Evolutionary conservation across 2,329 filamentous ascomycete species (phyloP), one percentile per base, ranked within the genome.

Genomic region (Apiospora kogelbergensis): DNA sequence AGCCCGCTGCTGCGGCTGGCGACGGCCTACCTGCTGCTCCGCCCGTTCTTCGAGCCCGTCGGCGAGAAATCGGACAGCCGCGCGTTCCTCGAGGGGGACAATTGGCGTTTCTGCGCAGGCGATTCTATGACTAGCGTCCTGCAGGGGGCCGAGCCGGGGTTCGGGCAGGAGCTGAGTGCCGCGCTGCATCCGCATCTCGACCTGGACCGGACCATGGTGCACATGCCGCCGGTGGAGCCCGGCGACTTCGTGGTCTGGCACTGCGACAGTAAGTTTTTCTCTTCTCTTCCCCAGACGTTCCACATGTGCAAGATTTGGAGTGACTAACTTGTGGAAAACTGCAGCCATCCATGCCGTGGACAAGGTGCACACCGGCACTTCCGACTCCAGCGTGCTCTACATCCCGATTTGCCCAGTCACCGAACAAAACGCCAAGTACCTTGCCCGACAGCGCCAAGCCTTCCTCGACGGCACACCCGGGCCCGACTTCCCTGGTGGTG

Each of bases 341-440:
- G 2, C 30, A 82, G 85, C 82, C 3, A 91, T 97, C 65, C 95
- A 97, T 77, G 89, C 93, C 0, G 95, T 98, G 0, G 95, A 98
- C 81, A 90, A 89, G 72, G 84, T 90, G 1, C 95, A 98, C 77
- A 80, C 80, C 1, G 95, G 95, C 1, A 84, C 81, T 1, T 80
- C 83, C 0, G 95, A 98, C 78, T 94, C 92, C 0, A 94, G 91
- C 73, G 95, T 97, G 0, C 76, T 98, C 70, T 98, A 98, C 76
- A 97, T 98, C 68, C 94, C 95, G 0, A 90, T 93, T 0, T 96
- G 93, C 68, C 94, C 95, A 0, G 85, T 94, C 40, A 97, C 94
- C 0, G 88, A 91, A 67, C 81, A 84, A 46, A 97, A 96, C 74
- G 90, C 91, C 0, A 80, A 86, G 26, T 96, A 95, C 76, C 83